A percentile compares a stretch with the other conserved stretches of the same genome.
These are phyloP conservation scores for Trichoderma endophyticum DNA, from an alignment of 2,329 filamentous ascomycete genomes.

Conservation along the genomic window DNA sequence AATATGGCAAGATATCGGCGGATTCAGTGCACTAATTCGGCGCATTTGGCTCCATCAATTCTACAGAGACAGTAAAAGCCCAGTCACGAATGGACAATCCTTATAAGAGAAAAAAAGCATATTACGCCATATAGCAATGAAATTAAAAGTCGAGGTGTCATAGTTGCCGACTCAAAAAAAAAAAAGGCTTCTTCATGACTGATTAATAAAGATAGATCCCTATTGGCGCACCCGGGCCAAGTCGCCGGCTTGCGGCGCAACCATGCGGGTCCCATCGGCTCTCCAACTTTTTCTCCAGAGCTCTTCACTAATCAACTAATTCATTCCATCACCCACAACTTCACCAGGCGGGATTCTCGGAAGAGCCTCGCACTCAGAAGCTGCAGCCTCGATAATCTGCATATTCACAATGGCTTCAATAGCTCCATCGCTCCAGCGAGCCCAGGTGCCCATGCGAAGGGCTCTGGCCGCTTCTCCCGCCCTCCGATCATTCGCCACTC, in stretches of 20 bases:
- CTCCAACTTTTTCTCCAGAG: conserved; percentile 25
- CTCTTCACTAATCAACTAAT: not conserved
- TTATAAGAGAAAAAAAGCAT: not conserved
- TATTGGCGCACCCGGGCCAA: conserved; percentile 2
- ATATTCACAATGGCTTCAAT: conserved; percentile 37
- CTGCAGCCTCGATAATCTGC: not conserved
- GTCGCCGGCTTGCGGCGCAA: conserved; percentile 18
- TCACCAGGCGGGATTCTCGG: conserved; percentile 8
- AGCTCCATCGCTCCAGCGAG: conserved; percentile 41
- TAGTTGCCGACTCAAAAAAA: not conserved
- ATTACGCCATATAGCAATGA: not conserved
- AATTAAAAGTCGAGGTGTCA: not conserved
- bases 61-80: not conserved
- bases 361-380: not conserved
- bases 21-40: not conserved
- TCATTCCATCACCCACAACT: not conserved
- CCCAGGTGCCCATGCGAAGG: conserved; percentile 42
- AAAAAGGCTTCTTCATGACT: not conserved
- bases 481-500: conserved; percentile 45
- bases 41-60: not conserved
- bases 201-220: not conserved
- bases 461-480: conserved; percentile 35
- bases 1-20: not conserved
- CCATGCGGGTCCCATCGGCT: conserved; percentile 21
- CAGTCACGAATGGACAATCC: not conserved